Evolutionary conservation across 1,284 basidiomycete species (phyloP).

Genomic region (Pseudozyma hubeiensis): DNA sequence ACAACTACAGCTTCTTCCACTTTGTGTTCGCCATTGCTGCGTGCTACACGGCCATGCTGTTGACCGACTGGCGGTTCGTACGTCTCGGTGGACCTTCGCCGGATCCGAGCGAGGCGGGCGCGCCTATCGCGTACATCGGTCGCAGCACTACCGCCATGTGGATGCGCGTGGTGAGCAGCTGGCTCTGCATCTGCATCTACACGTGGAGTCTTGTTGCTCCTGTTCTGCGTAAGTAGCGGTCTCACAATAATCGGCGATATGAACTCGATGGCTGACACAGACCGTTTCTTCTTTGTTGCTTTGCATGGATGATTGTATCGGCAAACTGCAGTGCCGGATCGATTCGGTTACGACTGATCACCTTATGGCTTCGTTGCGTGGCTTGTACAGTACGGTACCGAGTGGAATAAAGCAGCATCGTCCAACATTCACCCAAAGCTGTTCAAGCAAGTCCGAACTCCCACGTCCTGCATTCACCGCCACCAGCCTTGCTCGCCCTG

Average conservation of each 20-base stretch:
- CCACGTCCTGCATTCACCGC: constrained; percentile 63
- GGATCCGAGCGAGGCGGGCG: constrained; percentile 72
- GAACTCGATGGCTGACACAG: constrained; percentile 11
- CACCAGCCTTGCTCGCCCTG: constrained; percentile 48
- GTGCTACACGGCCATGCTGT: constrained; percentile 98
- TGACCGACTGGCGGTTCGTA: constrained; percentile 85
- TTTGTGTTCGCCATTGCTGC: constrained; percentile 93
- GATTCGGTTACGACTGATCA: constrained; percentile 53
- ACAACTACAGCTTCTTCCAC: constrained; percentile 99
- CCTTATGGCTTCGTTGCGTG: neutral
- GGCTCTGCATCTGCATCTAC: constrained; percentile 64
- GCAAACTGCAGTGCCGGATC: constrained; percentile 50
- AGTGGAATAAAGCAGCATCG: constrained; percentile 1
- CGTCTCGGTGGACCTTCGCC: constrained; percentile 50
- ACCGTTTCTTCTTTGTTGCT: constrained; percentile 1
- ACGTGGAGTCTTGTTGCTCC: constrained; percentile 76
- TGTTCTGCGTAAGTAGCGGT: constrained; percentile 80
- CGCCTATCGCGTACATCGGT: constrained; percentile 88
- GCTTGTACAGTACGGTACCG: neutral
- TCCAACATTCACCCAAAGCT: neutral
- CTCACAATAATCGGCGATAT: neutral
- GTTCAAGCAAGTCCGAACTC: constrained; percentile 56
- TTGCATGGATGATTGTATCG: neutral
- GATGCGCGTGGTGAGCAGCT: constrained; percentile 96
- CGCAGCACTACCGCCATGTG: constrained; percentile 97